Conservation (phyloP, 768 basidiomycete species). For the Gyrodon lividus region DNA sequence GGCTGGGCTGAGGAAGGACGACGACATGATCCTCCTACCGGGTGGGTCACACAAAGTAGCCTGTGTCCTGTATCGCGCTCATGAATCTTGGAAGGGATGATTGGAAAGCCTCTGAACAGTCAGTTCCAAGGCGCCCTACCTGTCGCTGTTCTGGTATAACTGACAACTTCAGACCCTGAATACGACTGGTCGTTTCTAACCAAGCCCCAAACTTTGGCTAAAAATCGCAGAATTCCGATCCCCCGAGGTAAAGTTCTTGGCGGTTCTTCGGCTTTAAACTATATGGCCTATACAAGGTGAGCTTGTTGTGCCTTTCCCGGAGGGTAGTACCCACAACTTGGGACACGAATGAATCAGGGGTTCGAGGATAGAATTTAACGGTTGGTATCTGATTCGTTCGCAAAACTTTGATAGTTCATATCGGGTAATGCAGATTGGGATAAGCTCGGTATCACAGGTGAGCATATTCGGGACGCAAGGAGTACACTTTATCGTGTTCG, state of each 20-base stretch:
- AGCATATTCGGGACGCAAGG: not conserved
- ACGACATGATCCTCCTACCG: constrained; percentile 11
- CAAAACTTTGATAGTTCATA: not conserved
- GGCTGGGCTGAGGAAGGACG: constrained; percentile 13
- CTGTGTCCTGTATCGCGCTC: not conserved
- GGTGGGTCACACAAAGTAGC: not conserved
- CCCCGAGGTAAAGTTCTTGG: constrained; percentile 13
- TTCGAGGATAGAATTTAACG: constrained; percentile 16
- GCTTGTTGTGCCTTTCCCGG: not conserved
- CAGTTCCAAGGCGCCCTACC: not conserved
- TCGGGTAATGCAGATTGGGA: constrained; percentile 8
- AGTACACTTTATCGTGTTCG: not conserved
- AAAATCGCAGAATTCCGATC: constrained; percentile 9
- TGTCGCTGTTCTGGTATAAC: not conserved
- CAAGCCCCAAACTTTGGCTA: constrained; percentile 6
- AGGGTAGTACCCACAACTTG: not conserved
- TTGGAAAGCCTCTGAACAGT: constrained; percentile 10
- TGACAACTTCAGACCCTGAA: constrained; percentile 11
- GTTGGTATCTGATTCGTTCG: not conserved
- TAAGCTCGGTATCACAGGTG: constrained; percentile 15
- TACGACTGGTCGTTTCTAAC: constrained; percentile 17
- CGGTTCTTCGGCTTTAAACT: constrained; percentile 12
- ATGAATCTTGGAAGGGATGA: constrained; percentile 4
- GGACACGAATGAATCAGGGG: constrained; percentile 1
- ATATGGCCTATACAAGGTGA: constrained; percentile 13